Evolutionary conservation across 257 asterid genomes (phyloP).

Genomic region (Henckelia pumila): DNA sequence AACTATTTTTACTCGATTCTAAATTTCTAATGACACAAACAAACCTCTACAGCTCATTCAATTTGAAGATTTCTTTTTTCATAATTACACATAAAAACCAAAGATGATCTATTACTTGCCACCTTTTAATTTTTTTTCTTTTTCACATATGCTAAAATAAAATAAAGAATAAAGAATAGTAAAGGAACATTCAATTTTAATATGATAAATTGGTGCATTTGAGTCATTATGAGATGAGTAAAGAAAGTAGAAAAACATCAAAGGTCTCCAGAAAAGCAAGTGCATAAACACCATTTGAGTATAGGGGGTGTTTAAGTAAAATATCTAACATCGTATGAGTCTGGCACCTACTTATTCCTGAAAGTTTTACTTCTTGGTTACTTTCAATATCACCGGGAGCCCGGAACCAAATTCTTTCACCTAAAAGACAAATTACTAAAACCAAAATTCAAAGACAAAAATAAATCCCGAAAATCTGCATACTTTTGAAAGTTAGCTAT

Average conservation of each 20-base stretch:
- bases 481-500: background rate
- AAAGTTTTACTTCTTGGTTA: background rate
- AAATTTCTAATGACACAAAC: too few species aligned
- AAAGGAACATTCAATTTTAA: background rate
- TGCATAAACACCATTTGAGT: background rate
- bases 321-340: too few species aligned
- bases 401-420: background rate
- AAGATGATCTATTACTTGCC: too few species aligned
- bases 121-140: too few species aligned
- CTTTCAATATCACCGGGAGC: background rate
- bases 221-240: background rate
- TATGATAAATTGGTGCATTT: background rate
- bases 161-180: background rate
- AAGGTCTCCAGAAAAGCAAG: background rate
- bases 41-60: too few species aligned
- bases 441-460: background rate
- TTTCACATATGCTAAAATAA: too few species aligned
- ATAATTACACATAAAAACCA: too few species aligned
- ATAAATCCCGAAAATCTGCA: background rate
- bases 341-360: background rate
- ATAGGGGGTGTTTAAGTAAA: background rate
- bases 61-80: too few species aligned
- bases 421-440: background rate
- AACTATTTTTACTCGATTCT: too few species aligned
- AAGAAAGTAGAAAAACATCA: background rate